phyloP scores from a whole-genome alignment of 441 rosid species.

The Eruca vesicaria region DNA sequence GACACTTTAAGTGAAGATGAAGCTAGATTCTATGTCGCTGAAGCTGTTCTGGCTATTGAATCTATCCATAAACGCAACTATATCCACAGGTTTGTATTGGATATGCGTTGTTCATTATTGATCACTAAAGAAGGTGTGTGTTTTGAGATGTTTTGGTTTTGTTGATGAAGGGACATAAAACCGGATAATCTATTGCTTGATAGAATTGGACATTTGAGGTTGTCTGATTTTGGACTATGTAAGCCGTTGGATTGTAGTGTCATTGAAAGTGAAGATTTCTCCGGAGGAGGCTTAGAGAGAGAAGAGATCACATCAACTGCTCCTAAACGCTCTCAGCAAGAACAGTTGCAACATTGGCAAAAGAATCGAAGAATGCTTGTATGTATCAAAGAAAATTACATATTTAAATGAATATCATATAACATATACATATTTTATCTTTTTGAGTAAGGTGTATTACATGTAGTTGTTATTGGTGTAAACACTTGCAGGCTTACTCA shows the following conservation, averaged over 20 bases:
- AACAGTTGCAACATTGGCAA: conserved; percentile 91
- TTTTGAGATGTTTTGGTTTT: not conserved
- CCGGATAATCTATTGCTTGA: conserved; percentile 96
- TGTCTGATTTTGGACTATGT: conserved; percentile 95
- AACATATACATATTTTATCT: not conserved
- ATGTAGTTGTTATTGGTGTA: conserved; percentile 4
- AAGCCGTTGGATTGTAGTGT: conserved; percentile 89
- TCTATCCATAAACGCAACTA: conserved; percentile 90
- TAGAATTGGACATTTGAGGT: conserved; percentile 77
- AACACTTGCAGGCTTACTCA: conserved; percentile 80
- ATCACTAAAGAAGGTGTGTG: not conserved
- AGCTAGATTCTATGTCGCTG: conserved; percentile 85
- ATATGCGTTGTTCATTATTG: not conserved
- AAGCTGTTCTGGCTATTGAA: conserved; percentile 84
- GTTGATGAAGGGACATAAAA: conserved; percentile 74
- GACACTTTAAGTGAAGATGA: conserved; percentile 85
- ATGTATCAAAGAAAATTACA: not conserved
- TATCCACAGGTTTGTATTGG: conserved; percentile 56
- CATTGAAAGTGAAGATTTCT: conserved; percentile 74
- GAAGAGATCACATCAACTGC: conserved; percentile 43
- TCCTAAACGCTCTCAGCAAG: conserved; percentile 80
- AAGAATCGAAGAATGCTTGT: conserved; percentile 92
- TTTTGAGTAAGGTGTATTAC: not conserved
- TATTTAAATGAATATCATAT: not conserved
- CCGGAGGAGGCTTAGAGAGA: conserved; percentile 47